Evolutionary conservation across 441 rosid genomes (phyloP).

Genomic region (Dalechampia spathulata): DNA sequence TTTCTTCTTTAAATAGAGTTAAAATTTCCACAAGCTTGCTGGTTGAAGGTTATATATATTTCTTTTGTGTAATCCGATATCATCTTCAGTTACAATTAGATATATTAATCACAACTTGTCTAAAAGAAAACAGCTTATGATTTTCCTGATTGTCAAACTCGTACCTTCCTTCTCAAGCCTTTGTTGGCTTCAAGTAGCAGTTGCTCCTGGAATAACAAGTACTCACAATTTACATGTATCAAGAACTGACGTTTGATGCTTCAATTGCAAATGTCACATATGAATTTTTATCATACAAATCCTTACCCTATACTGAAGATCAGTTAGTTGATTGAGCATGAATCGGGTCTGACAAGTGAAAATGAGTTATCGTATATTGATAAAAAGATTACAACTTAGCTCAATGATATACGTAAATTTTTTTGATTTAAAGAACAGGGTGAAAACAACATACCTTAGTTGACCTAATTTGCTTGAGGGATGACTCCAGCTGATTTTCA

Average conservation of each 20-base stretch:
- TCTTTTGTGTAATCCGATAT: too few species aligned
- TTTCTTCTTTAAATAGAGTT: neutral
- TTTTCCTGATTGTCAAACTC: neutral
- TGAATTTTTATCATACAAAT: neutral
- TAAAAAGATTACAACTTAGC: neutral
- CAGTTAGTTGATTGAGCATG: conserved; percentile 40
- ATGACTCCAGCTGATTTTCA: conserved; percentile 47
- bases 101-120: too few species aligned
- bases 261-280: neutral
- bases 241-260: neutral
- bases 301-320: conserved; percentile 51
- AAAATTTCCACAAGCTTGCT: too few species aligned
- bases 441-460: conserved; percentile 30
- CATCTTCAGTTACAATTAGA: too few species aligned
- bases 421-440: too few species aligned
- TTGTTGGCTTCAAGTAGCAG: conserved; percentile 37
- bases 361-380: neutral
- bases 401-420: too few species aligned
- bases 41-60: too few species aligned
- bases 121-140: neutral
- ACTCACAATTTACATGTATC: neutral
- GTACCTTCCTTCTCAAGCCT: conserved; percentile 40
- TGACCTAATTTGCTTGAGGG: conserved; percentile 48
- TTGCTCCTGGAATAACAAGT: conserved; percentile 33
- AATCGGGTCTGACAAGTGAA: conserved; percentile 33